Percentiles rank a stretch among this genome's conserved stretches.
These are phyloP conservation scores for Yamadazyma kitorensis DNA, from an alignment of 805 yeast species.

Conservation along the genomic window DNA sequence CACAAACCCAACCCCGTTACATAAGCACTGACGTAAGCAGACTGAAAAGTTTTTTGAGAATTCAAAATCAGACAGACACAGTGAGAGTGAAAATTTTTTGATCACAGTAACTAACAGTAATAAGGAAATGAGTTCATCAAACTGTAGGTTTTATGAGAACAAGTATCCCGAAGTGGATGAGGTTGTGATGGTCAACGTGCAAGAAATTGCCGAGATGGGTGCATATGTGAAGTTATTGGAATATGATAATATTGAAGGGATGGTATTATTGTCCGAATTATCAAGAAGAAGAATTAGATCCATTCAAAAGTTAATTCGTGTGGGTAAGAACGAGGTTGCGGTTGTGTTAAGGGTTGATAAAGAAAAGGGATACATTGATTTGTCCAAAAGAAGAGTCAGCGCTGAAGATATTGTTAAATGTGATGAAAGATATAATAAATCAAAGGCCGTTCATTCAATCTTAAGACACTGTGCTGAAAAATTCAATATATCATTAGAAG, in stretches of 20 bases:
- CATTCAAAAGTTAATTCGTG: conserved; percentile 95
- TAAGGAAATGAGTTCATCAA: conserved; percentile 68
- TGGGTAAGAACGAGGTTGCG: conserved; percentile 97
- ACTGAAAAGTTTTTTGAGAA: no score
- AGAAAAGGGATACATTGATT: conserved; percentile 97
- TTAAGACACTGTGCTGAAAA: conserved; percentile 98
- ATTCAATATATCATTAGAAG: conserved; percentile 82
- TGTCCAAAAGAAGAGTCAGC: conserved; percentile 96
- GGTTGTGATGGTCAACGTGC: conserved; percentile 98
- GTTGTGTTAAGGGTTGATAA: conserved; percentile 97
- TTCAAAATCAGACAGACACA: no score
- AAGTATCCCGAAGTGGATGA: conserved; percentile 98
- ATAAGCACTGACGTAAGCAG: no score
- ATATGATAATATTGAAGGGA: conserved; percentile 97
- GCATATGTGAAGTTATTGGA: conserved; percentile 95
- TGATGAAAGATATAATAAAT: conserved; percentile 95
- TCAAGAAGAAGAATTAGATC: conserved; percentile 99
- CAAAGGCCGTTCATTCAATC: conserved; percentile 97
- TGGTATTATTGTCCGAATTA: conserved; percentile 92
- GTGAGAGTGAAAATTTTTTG: no score
- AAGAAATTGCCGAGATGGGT: conserved; percentile 99
- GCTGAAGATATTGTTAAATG: conserved; percentile 96
- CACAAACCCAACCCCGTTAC: no score
- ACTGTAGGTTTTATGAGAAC: conserved; percentile 96
- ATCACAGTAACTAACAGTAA: not conserved